A percentile compares a stretch with the other conserved stretches of the same genome.
Conservation (phyloP, 441 rosid species). For the Rhodomyrtus psidioides region DNA sequence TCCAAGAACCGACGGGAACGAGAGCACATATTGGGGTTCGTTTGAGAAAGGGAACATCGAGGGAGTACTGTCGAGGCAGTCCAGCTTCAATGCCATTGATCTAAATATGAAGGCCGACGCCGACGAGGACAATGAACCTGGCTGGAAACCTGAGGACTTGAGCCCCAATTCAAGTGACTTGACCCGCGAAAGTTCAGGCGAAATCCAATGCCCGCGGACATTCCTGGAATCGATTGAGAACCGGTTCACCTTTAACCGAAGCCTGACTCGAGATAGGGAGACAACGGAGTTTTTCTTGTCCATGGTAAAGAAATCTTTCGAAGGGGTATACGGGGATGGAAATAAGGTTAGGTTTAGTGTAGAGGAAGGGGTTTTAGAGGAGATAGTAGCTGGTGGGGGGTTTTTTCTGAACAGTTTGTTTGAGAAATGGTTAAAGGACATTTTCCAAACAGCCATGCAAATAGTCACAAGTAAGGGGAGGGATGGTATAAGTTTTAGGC, state of each 20-base stretch:
- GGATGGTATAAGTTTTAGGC: slow-evolving; percentile 37
- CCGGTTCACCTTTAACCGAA: slow-evolving; percentile 4
- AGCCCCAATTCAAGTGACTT: slow-evolving; percentile 21
- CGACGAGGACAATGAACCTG: slow-evolving; percentile 24
- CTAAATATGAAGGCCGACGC: slow-evolving; percentile 58
- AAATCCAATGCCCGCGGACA: neutral
- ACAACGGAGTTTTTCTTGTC: slow-evolving; percentile 3
- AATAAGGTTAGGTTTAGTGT: neutral
- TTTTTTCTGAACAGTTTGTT: neutral
- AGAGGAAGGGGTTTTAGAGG: slow-evolving; percentile 3
- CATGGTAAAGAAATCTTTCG: neutral
- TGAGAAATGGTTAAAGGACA: slow-evolving; percentile 7
- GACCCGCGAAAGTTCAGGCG: slow-evolving; percentile 2
- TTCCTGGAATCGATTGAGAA: slow-evolving; percentile 2
- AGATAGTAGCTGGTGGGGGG: neutral
- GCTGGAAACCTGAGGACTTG: slow-evolving; percentile 31
- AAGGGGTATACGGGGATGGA: neutral
- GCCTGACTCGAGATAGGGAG: slow-evolving; percentile 6
- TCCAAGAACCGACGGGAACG: neutral
- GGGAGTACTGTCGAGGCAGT: slow-evolving; percentile 46
- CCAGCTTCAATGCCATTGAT: slow-evolving; percentile 55
- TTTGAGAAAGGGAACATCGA: slow-evolving; percentile 20
- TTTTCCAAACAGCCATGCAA: slow-evolving; percentile 8
- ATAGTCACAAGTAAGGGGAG: slow-evolving; percentile 7
- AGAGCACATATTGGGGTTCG: neutral